phyloP scores from a whole-genome alignment of 352 stramenopile genomes.

The Pythium grandisporangium region DNA sequence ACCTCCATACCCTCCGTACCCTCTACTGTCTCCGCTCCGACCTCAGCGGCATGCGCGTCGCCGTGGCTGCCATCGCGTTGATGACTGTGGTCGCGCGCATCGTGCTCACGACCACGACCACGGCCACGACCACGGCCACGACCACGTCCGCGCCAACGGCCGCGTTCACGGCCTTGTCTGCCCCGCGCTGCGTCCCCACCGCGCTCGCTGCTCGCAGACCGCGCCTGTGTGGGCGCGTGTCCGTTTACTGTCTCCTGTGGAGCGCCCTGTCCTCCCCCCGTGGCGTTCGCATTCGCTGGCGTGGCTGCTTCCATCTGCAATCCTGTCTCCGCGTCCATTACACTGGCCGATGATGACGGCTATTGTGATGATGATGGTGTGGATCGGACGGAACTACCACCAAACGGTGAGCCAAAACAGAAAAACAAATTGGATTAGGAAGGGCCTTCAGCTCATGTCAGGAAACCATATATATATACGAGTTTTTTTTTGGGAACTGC shows the following conservation, averaged over 20 bases:
- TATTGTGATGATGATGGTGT: too few species aligned
- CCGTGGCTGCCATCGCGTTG: not conserved
- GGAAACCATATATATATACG: too few species aligned
- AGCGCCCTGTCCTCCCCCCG: too few species aligned
- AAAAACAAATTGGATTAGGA: too few species aligned
- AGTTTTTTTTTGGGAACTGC: too few species aligned
- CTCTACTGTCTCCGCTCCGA: not conserved
- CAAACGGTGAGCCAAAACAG: too few species aligned
- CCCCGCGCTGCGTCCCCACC: not conserved
- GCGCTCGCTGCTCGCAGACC: not conserved
- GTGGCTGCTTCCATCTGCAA: not conserved
- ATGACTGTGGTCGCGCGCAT: not conserved
- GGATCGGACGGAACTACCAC: too few species aligned
- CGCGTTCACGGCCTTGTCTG: not conserved
- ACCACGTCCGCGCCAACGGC: conserved; percentile 2
- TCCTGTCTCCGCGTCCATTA: too few species aligned
- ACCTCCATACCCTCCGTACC: too few species aligned
- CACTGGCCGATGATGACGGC: too few species aligned
- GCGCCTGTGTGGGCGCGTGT: not conserved
- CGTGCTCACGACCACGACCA: conserved; percentile 1
- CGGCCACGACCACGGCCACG: not conserved
- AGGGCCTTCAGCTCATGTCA: too few species aligned
- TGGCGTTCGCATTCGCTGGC: not conserved
- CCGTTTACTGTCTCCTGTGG: not conserved
- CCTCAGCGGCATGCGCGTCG: not conserved